phyloP scores from a whole-genome alignment of 805 yeast species.

The Cyberlindnera xylosilytica region DNA sequence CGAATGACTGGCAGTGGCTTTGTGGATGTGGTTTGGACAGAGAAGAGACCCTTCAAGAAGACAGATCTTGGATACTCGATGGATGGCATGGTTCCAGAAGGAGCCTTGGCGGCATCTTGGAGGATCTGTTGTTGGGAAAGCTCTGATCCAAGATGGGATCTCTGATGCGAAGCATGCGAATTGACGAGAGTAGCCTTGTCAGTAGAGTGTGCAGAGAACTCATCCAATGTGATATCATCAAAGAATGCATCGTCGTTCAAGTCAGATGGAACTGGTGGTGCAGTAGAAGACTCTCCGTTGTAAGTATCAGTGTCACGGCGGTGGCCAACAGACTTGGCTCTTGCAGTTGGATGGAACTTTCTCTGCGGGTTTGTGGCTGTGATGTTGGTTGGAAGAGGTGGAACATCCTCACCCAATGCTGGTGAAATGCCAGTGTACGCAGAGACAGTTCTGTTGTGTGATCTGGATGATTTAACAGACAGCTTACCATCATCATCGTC shows the following conservation, averaged over 20 bases:
- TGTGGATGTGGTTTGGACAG: constrained; percentile 92
- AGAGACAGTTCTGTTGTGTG: constrained; percentile 29
- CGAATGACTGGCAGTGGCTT: constrained; percentile 88
- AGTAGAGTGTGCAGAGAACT: constrained; percentile 31
- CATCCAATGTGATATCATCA: constrained; percentile 60
- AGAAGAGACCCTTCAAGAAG: constrained; percentile 88
- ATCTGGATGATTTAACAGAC: constrained; percentile 7
- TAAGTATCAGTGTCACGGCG: constrained; percentile 44
- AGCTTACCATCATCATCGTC: constrained; percentile 13
- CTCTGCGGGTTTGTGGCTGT: constrained; percentile 21
- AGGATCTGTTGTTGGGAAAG: constrained; percentile 48
- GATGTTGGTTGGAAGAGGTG: constrained; percentile 7
- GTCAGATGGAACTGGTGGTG: constrained; percentile 32
- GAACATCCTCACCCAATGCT: constrained; percentile 4
- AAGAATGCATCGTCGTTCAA: constrained; percentile 42
- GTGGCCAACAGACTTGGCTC: constrained; percentile 88
- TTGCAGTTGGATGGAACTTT: constrained; percentile 71
- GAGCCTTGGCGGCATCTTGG: constrained; percentile 51
- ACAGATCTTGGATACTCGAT: constrained; percentile 90
- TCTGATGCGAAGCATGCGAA: constrained; percentile 16
- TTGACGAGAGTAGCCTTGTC: constrained; percentile 20
- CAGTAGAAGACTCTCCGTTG: constrained; percentile 9
- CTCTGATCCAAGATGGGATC: constrained; percentile 22
- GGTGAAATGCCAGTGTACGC: constrained; percentile 23
- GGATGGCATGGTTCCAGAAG: constrained; percentile 84